Conservation (phyloP, 345 rosid genomes). For the Microthlaspi erraticum region DNA sequence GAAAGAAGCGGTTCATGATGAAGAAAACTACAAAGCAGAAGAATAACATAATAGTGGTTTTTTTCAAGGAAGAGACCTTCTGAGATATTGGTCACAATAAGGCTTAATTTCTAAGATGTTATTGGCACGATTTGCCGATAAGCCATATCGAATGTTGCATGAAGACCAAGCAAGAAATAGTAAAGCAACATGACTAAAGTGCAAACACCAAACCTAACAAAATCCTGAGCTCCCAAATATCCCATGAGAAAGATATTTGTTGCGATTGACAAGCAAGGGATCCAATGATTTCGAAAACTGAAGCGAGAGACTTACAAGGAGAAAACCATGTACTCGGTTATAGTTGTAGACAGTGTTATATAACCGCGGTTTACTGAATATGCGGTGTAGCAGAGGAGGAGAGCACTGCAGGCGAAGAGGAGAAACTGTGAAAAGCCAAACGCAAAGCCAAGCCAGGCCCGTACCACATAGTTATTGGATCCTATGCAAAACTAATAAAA, state of each 20-base stretch:
- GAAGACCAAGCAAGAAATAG: constrained; percentile 42
- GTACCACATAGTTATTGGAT: too few species aligned
- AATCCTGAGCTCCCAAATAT: constrained; percentile 56
- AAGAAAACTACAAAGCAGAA: too few species aligned
- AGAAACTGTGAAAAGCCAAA: constrained; percentile 99
- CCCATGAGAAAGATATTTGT: constrained; percentile 64
- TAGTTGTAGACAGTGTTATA: constrained; percentile 68
- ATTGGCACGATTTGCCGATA: constrained; percentile 31
- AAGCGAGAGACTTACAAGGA: constrained; percentile 90
- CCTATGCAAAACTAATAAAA: too few species aligned
- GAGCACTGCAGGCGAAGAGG: constrained; percentile 97
- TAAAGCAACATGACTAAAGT: constrained; percentile 38
- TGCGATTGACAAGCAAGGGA: constrained; percentile 58
- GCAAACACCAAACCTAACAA: constrained; percentile 51
- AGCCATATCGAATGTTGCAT: constrained; percentile 45
- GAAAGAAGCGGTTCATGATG: not conserved
- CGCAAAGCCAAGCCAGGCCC: too few species aligned
- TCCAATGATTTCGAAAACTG: constrained; percentile 97
- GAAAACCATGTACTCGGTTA: constrained; percentile 96
- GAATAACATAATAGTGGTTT: not conserved
- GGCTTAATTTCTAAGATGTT: constrained; percentile 10
- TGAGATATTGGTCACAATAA: not conserved
- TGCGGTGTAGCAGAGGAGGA: constrained; percentile 96
- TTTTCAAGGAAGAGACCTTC: constrained; percentile 18
- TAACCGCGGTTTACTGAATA: constrained; percentile 54